Evolutionary conservation across 306 rosid species (phyloP).

Genomic region (Vigna reflexopilosa): DNA sequence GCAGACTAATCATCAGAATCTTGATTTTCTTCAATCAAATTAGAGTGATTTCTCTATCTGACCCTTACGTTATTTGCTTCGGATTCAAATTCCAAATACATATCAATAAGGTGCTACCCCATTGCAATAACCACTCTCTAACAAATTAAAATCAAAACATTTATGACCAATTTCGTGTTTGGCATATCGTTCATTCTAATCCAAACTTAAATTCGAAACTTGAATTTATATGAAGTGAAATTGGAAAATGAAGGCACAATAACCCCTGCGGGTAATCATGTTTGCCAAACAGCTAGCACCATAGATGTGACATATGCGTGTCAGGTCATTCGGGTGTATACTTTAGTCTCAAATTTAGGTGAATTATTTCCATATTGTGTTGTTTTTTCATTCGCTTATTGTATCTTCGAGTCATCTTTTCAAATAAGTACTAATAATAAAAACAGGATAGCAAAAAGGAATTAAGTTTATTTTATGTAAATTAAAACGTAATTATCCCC

Average conservation of each 20-base stretch:
- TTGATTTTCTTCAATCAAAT: constrained; percentile 31
- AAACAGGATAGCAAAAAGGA: background rate
- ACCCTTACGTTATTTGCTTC: constrained; percentile 34
- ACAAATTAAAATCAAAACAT: constrained; percentile 39
- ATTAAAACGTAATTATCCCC: background rate
- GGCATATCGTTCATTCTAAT: background rate
- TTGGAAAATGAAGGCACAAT: constrained; percentile 1
- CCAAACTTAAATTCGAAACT: constrained; percentile 3
- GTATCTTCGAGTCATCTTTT: background rate
- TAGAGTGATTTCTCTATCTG: constrained; percentile 36
- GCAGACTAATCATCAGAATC: constrained; percentile 48
- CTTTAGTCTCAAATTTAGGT: constrained; percentile 15
- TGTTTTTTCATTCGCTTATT: constrained; percentile 22
- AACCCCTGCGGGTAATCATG: constrained; percentile 23
- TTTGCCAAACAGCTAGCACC: constrained; percentile 22
- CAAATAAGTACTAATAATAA: background rate
- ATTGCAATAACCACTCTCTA: constrained; percentile 31
- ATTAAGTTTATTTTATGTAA: background rate
- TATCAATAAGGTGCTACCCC: constrained; percentile 40
- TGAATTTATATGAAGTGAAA: background rate
- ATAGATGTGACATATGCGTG: constrained; percentile 12
- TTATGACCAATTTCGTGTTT: constrained; percentile 19
- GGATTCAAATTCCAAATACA: constrained; percentile 30
- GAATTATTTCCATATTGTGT: background rate
- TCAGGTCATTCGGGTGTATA: background rate